A percentile compares a stretch with the other conserved stretches of the same genome.
Conservation (phyloP, 768 basidiomycete species). For the Candolleomyces eurysporus region DNA sequence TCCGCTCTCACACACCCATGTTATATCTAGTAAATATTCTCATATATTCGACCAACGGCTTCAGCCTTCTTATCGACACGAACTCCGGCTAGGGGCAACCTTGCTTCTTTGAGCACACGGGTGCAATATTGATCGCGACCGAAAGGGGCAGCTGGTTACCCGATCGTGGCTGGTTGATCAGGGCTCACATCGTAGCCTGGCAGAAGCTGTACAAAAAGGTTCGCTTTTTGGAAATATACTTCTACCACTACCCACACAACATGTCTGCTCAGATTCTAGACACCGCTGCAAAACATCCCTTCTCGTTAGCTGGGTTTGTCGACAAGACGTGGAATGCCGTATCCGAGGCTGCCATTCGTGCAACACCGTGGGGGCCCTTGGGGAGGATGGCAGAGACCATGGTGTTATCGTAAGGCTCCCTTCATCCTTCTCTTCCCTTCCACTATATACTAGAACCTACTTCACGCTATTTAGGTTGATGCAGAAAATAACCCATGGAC, state of each 20-base stretch:
- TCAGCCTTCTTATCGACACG: too few species aligned
- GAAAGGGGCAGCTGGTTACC: background rate
- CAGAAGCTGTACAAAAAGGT: background rate
- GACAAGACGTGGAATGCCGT: conserved; percentile 42
- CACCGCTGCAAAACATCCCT: conserved; percentile 40
- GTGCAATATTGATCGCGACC: too few species aligned
- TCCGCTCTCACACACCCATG: too few species aligned
- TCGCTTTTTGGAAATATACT: background rate
- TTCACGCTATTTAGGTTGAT: conserved; percentile 31
- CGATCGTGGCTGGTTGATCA: background rate
- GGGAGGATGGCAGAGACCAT: conserved; percentile 42
- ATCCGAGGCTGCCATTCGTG: conserved; percentile 39
- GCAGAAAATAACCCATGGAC: conserved; percentile 45
- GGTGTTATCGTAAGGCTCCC: conserved; percentile 41
- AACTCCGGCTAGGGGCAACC: too few species aligned
- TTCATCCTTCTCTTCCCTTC: background rate
- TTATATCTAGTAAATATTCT: too few species aligned
- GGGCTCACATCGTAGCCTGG: background rate
- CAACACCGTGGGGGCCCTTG: conserved; percentile 40
- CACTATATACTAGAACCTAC: background rate
- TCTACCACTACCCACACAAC: background rate
- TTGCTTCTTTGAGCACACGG: too few species aligned
- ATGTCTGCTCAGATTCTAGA: conserved; percentile 39
- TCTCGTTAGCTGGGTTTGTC: conserved; percentile 39
- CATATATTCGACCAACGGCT: too few species aligned